phyloP scores from a whole-genome alignment of 257 asterid species.

The Plectranthus barbatus region DNA sequence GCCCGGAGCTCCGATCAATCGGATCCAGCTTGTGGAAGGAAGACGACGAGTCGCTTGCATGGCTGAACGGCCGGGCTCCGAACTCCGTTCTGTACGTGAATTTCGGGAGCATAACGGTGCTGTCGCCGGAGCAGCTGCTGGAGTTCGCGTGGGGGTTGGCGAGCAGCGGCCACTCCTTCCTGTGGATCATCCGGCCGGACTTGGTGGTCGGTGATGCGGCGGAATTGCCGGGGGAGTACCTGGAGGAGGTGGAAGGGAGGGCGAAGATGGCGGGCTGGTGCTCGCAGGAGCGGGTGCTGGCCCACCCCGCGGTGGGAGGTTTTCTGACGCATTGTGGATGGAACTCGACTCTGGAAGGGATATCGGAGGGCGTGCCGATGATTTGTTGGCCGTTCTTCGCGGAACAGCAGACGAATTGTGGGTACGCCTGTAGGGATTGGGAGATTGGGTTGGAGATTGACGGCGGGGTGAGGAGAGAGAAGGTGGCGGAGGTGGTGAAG shows the following conservation, averaged over 20 bases:
- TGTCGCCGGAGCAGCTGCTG: conserved; percentile 35
- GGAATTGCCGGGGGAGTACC: conserved; percentile 33
- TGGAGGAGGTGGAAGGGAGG: conserved; percentile 32
- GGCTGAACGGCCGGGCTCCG: conserved; percentile 40
- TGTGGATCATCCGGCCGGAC: conserved; percentile 66
- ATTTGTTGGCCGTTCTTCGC: conserved; percentile 83
- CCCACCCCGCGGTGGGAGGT: conserved; percentile 37
- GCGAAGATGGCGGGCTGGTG: conserved; percentile 61
- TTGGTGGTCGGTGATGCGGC: conserved; percentile 40
- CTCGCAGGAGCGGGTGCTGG: conserved; percentile 46
- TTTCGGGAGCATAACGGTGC: conserved; percentile 55
- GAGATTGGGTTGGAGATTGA: conserved; percentile 49
- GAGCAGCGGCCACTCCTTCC: conserved; percentile 28
- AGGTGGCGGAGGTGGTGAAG: conserved; percentile 41
- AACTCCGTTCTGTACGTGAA: conserved; percentile 57
- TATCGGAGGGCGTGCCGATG: conserved; percentile 54
- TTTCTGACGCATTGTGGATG: too few relatives aligned
- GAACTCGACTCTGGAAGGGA: too few relatives aligned
- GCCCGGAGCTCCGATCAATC: conserved; percentile 12
- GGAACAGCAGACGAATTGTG: conserved; percentile 53
- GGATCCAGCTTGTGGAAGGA: conserved; percentile 58
- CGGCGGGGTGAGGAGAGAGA: conserved; percentile 37
- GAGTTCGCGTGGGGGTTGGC: conserved; percentile 80
- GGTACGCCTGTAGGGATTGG: conserved; percentile 44
- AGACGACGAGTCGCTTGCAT: conserved; percentile 37